phyloP scores from a whole-genome alignment of 805 yeast genomes.

The Starmerella etchellsii region DNA sequence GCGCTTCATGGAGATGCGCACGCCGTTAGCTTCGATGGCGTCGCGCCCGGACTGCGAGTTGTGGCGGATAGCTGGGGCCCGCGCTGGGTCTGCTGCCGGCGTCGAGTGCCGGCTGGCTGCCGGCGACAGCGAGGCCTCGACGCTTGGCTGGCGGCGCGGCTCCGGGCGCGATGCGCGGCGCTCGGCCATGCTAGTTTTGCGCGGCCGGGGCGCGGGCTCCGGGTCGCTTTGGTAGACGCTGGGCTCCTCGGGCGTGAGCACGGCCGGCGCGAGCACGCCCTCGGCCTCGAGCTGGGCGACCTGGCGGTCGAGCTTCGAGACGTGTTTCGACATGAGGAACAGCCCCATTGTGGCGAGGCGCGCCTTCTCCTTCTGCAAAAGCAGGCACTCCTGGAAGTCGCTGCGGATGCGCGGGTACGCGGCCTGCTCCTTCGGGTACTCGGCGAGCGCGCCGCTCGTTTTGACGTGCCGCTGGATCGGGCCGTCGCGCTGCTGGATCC shows the following conservation, averaged over 20 bases:
- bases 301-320: constrained; percentile 59
- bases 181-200: constrained; percentile 1
- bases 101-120: background rate
- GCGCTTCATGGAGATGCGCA: constrained; percentile 14
- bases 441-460: constrained; percentile 67
- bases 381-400: constrained; percentile 46
- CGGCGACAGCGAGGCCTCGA: background rate
- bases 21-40: constrained; percentile 10
- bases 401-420: constrained; percentile 53
- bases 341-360: constrained; percentile 73
- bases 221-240: constrained; percentile 8
- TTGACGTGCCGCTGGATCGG: constrained; percentile 71
- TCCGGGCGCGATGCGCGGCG: constrained; percentile 7
- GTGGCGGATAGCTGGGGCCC: background rate
- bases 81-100: no score
- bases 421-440: constrained; percentile 68
- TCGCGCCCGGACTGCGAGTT: constrained; percentile 1
- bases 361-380: constrained; percentile 65
- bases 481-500: constrained; percentile 59
- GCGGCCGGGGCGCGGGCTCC: constrained; percentile 10
- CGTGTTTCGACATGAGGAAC: constrained; percentile 61
- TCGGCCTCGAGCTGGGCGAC: constrained; percentile 60
- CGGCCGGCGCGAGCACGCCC: constrained; percentile 50
- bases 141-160: background rate
- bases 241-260: constrained; percentile 14